Evolutionary conservation across 768 basidiomycete species (phyloP).

Genomic region (Tulasnella calospora): DNA sequence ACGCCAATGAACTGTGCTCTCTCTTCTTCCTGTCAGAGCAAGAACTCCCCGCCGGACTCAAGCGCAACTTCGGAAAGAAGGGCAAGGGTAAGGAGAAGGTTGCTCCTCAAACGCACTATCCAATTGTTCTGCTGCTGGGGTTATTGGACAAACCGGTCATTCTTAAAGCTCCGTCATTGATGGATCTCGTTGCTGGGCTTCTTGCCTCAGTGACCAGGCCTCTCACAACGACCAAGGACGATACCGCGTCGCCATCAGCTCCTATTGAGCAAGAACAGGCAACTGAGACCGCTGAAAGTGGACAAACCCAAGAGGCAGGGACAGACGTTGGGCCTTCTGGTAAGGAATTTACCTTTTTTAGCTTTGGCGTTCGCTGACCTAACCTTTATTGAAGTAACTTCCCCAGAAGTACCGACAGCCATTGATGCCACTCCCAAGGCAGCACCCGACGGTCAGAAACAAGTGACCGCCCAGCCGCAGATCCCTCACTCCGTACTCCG

Average conservation of each 20-base stretch:
- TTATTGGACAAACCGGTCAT: conserved; percentile 83
- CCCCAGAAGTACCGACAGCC: conserved; percentile 31
- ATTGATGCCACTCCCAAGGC: conserved; percentile 26
- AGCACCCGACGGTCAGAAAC: conserved; percentile 27
- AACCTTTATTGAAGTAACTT: conserved; percentile 23
- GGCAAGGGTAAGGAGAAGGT: conserved; percentile 95
- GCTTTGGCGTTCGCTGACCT: no score
- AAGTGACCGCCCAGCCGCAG: conserved; percentile 70
- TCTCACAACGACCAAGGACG: conserved; percentile 48
- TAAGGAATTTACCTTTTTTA: neutral
- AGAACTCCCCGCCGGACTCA: conserved; percentile 76
- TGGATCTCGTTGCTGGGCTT: conserved; percentile 86
- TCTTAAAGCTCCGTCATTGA: conserved; percentile 80
- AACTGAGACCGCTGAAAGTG: neutral
- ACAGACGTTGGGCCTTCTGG: neutral
- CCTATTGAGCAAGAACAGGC: neutral
- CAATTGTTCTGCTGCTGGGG: conserved; percentile 81
- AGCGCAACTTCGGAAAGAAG: conserved; percentile 66
- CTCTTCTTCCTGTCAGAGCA: conserved; percentile 96
- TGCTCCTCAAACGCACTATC: conserved; percentile 74
- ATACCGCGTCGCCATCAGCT: neutral
- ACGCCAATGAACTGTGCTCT: conserved; percentile 74
- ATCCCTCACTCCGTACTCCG: conserved; percentile 81
- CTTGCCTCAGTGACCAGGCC: conserved; percentile 87
- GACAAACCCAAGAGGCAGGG: neutral